Conservation (phyloP, 2,329 filamentous ascomycete species). For the Neonectria punicea region DNA sequence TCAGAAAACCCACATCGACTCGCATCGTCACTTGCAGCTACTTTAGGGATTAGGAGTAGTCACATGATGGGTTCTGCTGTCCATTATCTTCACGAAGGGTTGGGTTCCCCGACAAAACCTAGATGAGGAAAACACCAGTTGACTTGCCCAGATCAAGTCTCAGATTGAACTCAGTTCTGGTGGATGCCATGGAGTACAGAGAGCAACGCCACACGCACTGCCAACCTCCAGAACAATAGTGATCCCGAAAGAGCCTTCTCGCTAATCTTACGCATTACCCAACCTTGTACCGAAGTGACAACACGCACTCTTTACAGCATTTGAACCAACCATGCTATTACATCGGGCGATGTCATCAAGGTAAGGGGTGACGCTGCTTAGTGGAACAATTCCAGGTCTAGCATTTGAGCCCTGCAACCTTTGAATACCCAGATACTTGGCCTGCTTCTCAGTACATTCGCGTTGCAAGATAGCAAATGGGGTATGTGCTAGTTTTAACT, state of each 20-base stretch:
- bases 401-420: neutral
- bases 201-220: neutral
- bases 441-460: neutral
- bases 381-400: neutral
- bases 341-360: neutral
- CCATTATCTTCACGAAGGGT: neutral
- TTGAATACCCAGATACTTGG: neutral
- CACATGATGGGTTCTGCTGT: too few species aligned
- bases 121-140: neutral
- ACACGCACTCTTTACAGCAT: too few species aligned
- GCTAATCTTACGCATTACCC: neutral
- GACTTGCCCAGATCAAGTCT: too few species aligned
- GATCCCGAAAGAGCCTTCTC: neutral
- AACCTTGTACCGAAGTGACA: neutral
- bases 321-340: neutral
- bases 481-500: too few species aligned
- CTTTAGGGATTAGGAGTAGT: neutral
- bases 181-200: constrained; percentile 3
- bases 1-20: neutral
- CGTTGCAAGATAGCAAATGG: neutral
- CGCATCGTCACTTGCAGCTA: neutral
- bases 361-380: neutral
- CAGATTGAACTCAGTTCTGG: neutral
- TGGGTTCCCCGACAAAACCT: neutral
- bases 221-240: neutral